Base-by-base conservation (phyloP, 352 stramenopile species). In the Sclerospora graminicola region DNA sequence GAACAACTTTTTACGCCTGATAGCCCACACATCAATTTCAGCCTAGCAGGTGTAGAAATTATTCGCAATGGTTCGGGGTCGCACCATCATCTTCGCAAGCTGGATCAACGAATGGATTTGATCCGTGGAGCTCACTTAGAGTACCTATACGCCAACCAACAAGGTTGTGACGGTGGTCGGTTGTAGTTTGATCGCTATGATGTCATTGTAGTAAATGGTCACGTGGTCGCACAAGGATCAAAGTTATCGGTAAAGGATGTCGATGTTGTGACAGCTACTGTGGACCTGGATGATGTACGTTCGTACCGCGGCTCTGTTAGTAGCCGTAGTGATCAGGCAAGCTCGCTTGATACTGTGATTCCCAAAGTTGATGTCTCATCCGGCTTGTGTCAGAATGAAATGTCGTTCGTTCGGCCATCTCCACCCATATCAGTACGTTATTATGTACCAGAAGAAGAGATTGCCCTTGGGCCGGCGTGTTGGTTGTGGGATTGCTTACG, bases 401-500 rank as follows among this genome's bases (percentile, higher is more conserved):
- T 57, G 4, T 39, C 42, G 9, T 60, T 84, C 14, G 21, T 50
- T 3, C 41, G 57, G 1, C 63, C 76, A 10, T 75, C 60, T 15
- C 42, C n/a, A n/a, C 63, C 13, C 49, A 58, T 7, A 74, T 96
- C 34, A 45, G 10, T n/a, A n/a, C 73, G 67, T 14, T 82, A 91
- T 57, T 77, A 96, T 45, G n/a, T n/a, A n/a, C n/a, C n/a, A n/a
- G n/a, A 99, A 55, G 95, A 99, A 62, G 95, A 99, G 59, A 99
- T 97, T 61, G 96, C 85, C 24, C 69, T 97, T 1, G 96, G 96
- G 4, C 95, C 96, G 1, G 95, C 96, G 2, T 98, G 95, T 63
- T 99, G 96, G 96, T 63, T 99, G 27, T 99, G 96, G 96, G 96
- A 99, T 69, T 99, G 98, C 63, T 53, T 99, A 36, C 84, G 96